phyloP scores from a whole-genome alignment of 352 stramenopile genomes.

The Pythium folliculosum region DNA sequence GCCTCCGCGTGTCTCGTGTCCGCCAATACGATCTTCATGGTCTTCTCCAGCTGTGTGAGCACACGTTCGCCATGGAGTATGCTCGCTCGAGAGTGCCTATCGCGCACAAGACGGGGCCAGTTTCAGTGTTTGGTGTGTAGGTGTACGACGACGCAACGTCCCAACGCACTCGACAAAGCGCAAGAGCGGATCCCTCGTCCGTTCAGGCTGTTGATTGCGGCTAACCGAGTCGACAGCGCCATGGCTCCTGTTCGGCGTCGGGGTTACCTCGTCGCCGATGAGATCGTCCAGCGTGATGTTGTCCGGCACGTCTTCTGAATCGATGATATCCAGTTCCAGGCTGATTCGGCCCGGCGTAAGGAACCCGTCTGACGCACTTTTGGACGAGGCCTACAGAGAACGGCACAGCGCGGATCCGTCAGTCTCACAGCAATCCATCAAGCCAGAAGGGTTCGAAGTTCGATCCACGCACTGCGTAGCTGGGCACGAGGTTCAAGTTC shows the following conservation, averaged over 20 bases:
- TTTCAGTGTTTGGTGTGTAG: neutral
- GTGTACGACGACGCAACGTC: neutral
- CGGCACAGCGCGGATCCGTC: neutral
- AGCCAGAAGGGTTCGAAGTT: neutral
- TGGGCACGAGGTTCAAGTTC: constrained; percentile 69
- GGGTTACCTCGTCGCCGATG: neutral
- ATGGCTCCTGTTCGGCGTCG: neutral
- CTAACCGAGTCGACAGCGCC: neutral
- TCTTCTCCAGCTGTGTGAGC: constrained; percentile 20
- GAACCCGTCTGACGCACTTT: constrained; percentile 5
- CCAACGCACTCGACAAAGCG: constrained; percentile 9
- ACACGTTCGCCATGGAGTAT: constrained; percentile 1
- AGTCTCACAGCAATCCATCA: neutral
- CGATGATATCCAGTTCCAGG: constrained; percentile 16
- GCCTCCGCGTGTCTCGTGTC: neutral
- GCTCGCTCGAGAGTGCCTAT: constrained; percentile 14
- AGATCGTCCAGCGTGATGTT: constrained; percentile 24
- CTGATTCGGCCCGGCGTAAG: constrained; percentile 2
- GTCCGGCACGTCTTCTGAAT: constrained; percentile 19
- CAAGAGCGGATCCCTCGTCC: constrained; percentile 7
- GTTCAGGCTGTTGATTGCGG: neutral
- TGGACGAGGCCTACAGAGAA: constrained; percentile 17
- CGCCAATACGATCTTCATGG: neutral
- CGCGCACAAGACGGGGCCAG: neutral
- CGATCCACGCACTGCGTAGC: constrained; percentile 40